Conservation (phyloP, 352 stramenopile species). For the Globisporangium acanthophoron region DNA sequence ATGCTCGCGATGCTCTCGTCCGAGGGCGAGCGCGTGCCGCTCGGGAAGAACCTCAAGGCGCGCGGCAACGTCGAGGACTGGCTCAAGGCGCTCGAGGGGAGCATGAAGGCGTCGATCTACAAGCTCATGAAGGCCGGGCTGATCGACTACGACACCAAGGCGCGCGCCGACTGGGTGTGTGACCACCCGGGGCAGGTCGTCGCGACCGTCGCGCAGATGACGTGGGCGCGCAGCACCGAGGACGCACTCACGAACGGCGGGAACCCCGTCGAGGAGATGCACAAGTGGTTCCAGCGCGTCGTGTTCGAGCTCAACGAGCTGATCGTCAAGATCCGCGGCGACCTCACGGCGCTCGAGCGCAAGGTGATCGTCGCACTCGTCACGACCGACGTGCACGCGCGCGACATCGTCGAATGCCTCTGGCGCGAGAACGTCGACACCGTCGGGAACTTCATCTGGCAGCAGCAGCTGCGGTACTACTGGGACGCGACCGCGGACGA, state of each 20-base stretch:
- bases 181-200: slow-evolving; percentile 92
- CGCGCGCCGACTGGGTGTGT: slow-evolving; percentile 81
- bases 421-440: slow-evolving; percentile 61
- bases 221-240: slow-evolving; percentile 88
- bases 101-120: slow-evolving; percentile 91
- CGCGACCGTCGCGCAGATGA: slow-evolving; percentile 92
- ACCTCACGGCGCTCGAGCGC: slow-evolving; percentile 83
- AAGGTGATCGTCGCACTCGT: slow-evolving; percentile 94
- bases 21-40: slow-evolving; percentile 83
- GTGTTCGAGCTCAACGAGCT: slow-evolving; percentile 86
- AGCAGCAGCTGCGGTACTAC: slow-evolving; percentile 93
- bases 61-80: slow-evolving; percentile 87
- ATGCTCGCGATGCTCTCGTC: slow-evolving; percentile 93
- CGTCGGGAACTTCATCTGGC: slow-evolving; percentile 91
- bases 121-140: slow-evolving; percentile 90
- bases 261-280: slow-evolving; percentile 43
- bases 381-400: slow-evolving; percentile 89
- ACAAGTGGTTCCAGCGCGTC: slow-evolving; percentile 68
- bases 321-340: slow-evolving; percentile 89
- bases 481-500: slow-evolving; percentile 88
- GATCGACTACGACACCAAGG: slow-evolving; percentile 86
- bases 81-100: slow-evolving; percentile 83
- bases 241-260: slow-evolving; percentile 42
- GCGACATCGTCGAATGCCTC: slow-evolving; percentile 83
- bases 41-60: slow-evolving; percentile 92